Percentiles rank a stretch among this genome's conserved stretches.
These are phyloP conservation scores for Tilletia horrida DNA, from an alignment of 1,284 basidiomycete species.

Conservation along the genomic window DNA sequence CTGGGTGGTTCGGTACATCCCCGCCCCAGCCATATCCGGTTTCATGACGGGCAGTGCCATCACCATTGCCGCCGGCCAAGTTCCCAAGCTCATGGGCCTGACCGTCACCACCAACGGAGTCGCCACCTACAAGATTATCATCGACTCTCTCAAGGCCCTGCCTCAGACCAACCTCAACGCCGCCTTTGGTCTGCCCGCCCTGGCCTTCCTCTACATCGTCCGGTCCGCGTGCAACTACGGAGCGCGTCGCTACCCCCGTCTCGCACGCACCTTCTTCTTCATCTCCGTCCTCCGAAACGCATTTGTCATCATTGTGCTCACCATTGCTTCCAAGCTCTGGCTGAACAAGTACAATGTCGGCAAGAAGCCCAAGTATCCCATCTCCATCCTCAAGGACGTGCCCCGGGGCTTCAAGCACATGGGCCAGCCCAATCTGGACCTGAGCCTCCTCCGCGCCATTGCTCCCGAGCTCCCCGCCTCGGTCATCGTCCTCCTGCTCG, in stretches of 20 bases:
- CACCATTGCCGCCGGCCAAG: slow-evolving; percentile 51
- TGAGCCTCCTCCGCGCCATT: slow-evolving; percentile 67
- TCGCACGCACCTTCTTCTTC: slow-evolving; percentile 65
- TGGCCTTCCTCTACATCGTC: slow-evolving; percentile 71
- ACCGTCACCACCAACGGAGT: slow-evolving; percentile 40
- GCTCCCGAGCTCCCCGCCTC: slow-evolving; percentile 80
- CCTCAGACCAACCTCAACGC: slow-evolving; percentile 73
- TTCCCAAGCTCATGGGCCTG: slow-evolving; percentile 51
- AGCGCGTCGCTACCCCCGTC: slow-evolving; percentile 67
- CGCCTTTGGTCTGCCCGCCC: slow-evolving; percentile 79
- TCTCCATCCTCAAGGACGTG: slow-evolving; percentile 78
- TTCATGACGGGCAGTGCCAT: slow-evolving; percentile 62
- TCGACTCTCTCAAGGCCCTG: slow-evolving; percentile 83
- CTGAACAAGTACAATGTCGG: slow-evolving; percentile 28
- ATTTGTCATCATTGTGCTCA: slow-evolving; percentile 59
- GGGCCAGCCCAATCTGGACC: slow-evolving; percentile 68
- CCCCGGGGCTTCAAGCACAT: slow-evolving; percentile 63
- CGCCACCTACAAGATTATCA: slow-evolving; percentile 79
- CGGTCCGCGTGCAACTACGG: slow-evolving; percentile 66
- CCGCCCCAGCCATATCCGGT: slow-evolving; percentile 82
- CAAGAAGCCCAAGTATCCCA: slow-evolving; percentile 64
- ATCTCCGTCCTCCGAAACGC: slow-evolving; percentile 51
- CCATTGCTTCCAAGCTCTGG: slow-evolving; percentile 56
- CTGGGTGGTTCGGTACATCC: slow-evolving; percentile 94
- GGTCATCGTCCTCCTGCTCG: slow-evolving; percentile 88